Base-by-base conservation (phyloP, 176 grass and related monocot species). In the Aegilops umbellulata region DNA sequence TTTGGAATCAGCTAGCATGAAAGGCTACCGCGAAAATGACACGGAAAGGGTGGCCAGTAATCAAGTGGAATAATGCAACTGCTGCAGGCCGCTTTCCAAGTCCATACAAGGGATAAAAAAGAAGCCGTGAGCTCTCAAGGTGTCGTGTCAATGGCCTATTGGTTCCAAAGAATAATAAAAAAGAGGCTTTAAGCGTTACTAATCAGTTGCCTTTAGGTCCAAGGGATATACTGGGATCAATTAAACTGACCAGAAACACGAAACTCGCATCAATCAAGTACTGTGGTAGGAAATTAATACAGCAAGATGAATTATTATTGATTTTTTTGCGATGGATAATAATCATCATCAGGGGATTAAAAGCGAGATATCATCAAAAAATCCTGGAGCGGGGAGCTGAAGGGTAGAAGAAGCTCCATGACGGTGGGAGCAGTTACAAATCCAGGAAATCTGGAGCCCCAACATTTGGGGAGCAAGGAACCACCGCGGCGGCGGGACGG, bases 11-110 rank as follows among this genome's bases (percentile, higher is more conserved):
- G 31, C 17, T 78, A 73, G 23, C 32, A 58, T 25, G 51, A 81
- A 62, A 89, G 42, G 57, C 51, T 64, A 55, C 30, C 3, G 15
- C 6, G 81, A 66, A 55, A 80, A 72, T 89, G 67, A 85, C 67
- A 30, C 19, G 13, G 24, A 76, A 85, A 80, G 13, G 11, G 25
- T 58, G 25, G 13, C 13, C 17, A 24, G 16, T 79, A 31, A 36
- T 80, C 8, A 47, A 89, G 63, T 34, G 30, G 65, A 39, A 41
- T 58, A 22, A 22, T 30, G 11, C 30, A 84, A 61, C 26, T 26
- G 61, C 22, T 70, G 7, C 75, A 49, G 20, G 39, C 38, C 73
- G 31, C 16, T 46, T 62, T 62, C 55, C 17, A 62, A 11, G 58
- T 0, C 58, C 58, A 61, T 57, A 19, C 53, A 8, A 25, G 1